A percentile compares a stretch with the other conserved stretches of the same genome.
Evolutionary conservation across 2,329 filamentous ascomycete species (phyloP).

Genomic region (Orbilia ellipsospora): DNA sequence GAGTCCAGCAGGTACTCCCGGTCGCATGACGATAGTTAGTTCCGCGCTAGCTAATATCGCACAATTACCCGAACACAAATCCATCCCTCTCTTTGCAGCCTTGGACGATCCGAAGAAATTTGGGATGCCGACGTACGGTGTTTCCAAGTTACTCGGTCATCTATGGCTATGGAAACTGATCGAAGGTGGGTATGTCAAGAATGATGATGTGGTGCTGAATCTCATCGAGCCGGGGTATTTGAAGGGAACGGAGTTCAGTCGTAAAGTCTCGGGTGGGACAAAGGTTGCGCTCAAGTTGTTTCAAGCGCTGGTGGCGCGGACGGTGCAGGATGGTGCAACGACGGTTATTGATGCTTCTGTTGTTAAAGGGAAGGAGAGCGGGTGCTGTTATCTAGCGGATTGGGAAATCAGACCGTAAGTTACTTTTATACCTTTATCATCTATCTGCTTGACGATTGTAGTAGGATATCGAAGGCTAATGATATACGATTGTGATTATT

Average conservation of each 20-base stretch:
- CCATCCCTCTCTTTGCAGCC: conserved; percentile 52
- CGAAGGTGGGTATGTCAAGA: conserved; percentile 62
- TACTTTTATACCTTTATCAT: neutral
- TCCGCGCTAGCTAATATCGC: conserved; percentile 58
- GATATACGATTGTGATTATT: neutral
- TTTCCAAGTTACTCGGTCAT: conserved; percentile 61
- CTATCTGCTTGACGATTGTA: neutral
- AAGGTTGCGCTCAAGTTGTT: conserved; percentile 56
- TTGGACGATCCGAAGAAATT: conserved; percentile 30
- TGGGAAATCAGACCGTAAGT: conserved; percentile 66
- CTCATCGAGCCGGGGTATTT: conserved; percentile 65
- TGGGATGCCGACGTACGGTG: conserved; percentile 25
- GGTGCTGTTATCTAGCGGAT: conserved; percentile 67
- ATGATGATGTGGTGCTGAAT: conserved; percentile 65
- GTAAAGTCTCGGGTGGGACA: conserved; percentile 59
- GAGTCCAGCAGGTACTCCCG: conserved; percentile 26
- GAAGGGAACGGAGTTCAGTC: conserved; percentile 64
- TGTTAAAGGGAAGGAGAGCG: conserved; percentile 65
- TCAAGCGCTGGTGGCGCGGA: conserved; percentile 60
- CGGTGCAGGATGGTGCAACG: conserved; percentile 63
- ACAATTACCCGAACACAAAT: conserved; percentile 56
- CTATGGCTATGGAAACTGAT: conserved; percentile 62
- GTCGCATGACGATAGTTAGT: conserved; percentile 59
- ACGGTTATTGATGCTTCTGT: conserved; percentile 66
- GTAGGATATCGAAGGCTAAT: neutral